Evolutionary conservation across 2,329 filamentous ascomycete species (phyloP), one percentile per base, ranked within the genome.

Genomic region (Gnomoniopsis smithogilvyi): DNA sequence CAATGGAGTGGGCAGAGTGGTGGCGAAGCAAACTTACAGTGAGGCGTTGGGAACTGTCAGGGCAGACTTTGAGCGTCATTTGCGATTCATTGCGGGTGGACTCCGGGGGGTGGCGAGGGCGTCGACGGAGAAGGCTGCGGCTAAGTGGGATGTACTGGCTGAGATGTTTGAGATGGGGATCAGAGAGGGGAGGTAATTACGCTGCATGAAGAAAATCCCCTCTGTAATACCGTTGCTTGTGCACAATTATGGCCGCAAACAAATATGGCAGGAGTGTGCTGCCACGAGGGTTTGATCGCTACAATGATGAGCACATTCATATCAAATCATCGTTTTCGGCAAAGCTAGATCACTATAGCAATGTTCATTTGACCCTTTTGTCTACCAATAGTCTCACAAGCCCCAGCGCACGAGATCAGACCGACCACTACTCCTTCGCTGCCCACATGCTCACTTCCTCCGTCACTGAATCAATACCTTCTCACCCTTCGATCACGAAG

Each of bases 121-220:
- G 36, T 88, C 89, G 51, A 85, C 85, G 30, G 86, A 91, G 56
- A 69, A 72, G 15, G 75, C 78, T 45, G 73, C 80, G 67, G 68
- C 82, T 34, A 84, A 87, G 69, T 94, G 92, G 89, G 91, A 95
- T 72, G 85, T 89, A 61, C 70, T 96, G 61, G 91, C 90, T 0
- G 91, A 96, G 71, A 90, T 89, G 77, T 72, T 96, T 48, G 89
- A 93, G 66, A 79, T 79, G 67, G 75, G 77, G 46, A 64, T 72
- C 19, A 63, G 64, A 51, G 64, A 65, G 33, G 45, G 49, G 14
- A 51, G 47, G 15, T 26, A 52, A 24, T 41, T 4, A 3, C 12
- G 6, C 17, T 41, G 36, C 6, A 15, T 41, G 36, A n/a, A n/a
- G 36, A n/a, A 4, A n/a, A 6, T 15, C 36, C 14, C n/a, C n/a